These are phyloP conservation scores for Luffa aegyptiaca DNA, from an alignment of 306 rosid genomes.

Conservation along the genomic window DNA sequence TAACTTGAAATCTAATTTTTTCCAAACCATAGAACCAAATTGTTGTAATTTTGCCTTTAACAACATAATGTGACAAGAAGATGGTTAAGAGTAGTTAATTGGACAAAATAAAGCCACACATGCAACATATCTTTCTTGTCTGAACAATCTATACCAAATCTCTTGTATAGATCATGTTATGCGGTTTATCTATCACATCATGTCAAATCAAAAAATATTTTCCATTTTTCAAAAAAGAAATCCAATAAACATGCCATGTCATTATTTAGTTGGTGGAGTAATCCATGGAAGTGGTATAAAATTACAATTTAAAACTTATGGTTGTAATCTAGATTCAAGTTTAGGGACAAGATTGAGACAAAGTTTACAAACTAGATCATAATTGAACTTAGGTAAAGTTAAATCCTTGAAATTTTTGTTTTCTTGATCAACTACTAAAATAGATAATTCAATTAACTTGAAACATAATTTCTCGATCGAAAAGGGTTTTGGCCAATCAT, in stretches of 20 bases:
- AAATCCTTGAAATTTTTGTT: background rate
- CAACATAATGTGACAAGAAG: background rate
- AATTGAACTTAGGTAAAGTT: background rate
- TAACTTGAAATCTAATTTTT: too few relatives aligned
- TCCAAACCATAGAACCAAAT: too few relatives aligned
- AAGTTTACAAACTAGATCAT: background rate
- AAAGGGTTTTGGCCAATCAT: background rate
- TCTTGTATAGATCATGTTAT: background rate
- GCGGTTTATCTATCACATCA: background rate
- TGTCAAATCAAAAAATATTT: background rate
- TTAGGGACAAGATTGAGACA: background rate
- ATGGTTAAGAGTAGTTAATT: background rate
- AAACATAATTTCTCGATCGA: background rate
- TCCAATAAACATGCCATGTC: background rate
- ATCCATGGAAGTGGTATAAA: background rate
- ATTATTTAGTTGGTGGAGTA: background rate
- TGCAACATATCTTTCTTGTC: background rate
- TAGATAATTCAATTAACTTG: background rate
- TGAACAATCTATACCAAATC: background rate
- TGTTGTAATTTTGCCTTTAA: too few relatives aligned
- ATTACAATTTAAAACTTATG: background rate
- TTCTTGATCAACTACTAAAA: background rate
- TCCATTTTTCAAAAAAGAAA: too few relatives aligned
- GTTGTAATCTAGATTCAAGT: background rate
- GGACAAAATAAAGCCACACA: background rate